Conservation (phyloP, 768 basidiomycete genomes). For the Auriscalpium orientale region DNA sequence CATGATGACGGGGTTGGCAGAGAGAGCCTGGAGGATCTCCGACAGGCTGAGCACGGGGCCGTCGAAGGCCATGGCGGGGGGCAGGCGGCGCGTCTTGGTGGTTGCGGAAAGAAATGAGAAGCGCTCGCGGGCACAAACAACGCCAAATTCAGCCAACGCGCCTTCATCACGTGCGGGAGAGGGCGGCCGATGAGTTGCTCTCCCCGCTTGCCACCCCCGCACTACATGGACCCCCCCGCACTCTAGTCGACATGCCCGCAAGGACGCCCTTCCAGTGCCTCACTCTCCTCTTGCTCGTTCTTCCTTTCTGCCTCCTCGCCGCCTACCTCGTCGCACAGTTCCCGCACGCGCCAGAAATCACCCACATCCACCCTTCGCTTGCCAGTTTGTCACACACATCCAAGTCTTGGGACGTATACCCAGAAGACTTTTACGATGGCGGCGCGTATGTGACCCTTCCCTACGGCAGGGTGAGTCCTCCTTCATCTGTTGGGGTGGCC, state of each 20-base stretch:
- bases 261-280: constrained; percentile 28
- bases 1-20: constrained; percentile 38
- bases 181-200: background rate
- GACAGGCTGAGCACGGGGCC: constrained; percentile 40
- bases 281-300: constrained; percentile 46
- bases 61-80: constrained; percentile 25
- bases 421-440: constrained; percentile 57
- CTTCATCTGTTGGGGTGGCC: background rate
- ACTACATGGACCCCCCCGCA: background rate
- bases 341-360: constrained; percentile 47
- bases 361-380: constrained; percentile 49
- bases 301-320: constrained; percentile 53
- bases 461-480: constrained; percentile 46
- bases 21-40: constrained; percentile 48
- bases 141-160: constrained; percentile 25
- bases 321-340: constrained; percentile 60
- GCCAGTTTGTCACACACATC: constrained; percentile 47
- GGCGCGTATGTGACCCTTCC: constrained; percentile 62
- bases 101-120: constrained; percentile 6
- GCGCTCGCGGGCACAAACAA: constrained; percentile 14
- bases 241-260: constrained; percentile 14
- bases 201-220: background rate
- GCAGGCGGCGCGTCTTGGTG: constrained; percentile 1
- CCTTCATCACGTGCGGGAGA: constrained; percentile 22
- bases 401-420: constrained; percentile 64